Conservation (phyloP, 208 protist species). For the Wallacemonas collosoma region DNA sequence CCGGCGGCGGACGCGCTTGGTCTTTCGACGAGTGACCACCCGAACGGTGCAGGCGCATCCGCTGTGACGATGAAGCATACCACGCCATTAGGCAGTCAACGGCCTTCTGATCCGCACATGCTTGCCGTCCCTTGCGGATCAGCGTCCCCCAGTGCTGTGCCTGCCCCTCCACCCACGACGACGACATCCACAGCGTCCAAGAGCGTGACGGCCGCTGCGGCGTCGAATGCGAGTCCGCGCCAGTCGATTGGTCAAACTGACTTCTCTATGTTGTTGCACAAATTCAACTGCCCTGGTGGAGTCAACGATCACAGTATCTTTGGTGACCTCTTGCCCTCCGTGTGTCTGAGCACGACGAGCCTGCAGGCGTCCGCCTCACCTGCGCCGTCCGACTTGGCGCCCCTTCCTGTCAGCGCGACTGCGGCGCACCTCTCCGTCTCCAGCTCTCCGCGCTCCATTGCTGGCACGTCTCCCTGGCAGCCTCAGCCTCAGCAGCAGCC, state of each 20-base stretch:
- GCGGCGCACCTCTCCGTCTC: neutral
- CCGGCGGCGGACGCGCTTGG: no score
- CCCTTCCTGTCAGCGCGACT: slow-evolving; percentile 1
- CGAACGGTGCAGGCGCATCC: no score
- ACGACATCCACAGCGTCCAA: no score
- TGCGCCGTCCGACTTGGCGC: neutral
- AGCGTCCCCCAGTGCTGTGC: neutral
- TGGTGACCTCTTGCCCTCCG: slow-evolving; percentile 14
- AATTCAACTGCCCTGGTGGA: slow-evolving; percentile 6
- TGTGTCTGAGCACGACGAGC: slow-evolving; percentile 6
- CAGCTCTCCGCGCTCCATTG: neutral
- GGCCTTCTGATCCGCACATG: no score
- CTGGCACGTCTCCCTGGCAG: neutral
- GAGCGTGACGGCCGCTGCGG: neutral
- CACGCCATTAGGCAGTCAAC: no score
- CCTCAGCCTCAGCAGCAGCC: neutral
- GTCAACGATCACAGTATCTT: slow-evolving; percentile 9
- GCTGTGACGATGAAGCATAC: no score
- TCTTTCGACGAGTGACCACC: no score
- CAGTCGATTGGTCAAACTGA: neutral
- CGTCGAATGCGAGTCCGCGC: neutral
- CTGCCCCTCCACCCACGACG: neutral
- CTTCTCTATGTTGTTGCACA: neutral
- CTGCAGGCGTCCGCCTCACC: slow-evolving; percentile 1
- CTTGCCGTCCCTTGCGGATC: neutral